A percentile compares a stretch with the other conserved stretches of the same genome.
Conservation (phyloP, 805 yeast species). For the Wickerhamiella alocasiicola region DNA sequence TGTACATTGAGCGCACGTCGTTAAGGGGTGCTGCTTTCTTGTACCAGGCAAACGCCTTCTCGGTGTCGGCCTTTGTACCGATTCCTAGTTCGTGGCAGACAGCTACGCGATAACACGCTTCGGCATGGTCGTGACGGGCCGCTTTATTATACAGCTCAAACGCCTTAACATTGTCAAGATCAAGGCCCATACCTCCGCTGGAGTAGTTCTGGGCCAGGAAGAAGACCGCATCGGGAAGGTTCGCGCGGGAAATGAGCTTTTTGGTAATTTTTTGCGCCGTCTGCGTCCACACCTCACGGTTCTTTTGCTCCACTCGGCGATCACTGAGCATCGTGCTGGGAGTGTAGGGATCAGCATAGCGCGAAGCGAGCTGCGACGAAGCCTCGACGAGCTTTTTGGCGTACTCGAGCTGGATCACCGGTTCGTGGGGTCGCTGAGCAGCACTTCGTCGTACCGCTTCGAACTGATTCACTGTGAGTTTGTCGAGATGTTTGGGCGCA, state of each 20-base stretch:
- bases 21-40: conserved; percentile 49
- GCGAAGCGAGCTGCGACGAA: conserved; percentile 23
- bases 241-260: conserved; percentile 35
- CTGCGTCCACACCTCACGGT: conserved; percentile 41
- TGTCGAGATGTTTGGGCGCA: not conserved
- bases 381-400: conserved; percentile 47
- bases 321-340: conserved; percentile 30
- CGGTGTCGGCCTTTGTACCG: conserved; percentile 35
- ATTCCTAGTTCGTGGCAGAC: conserved; percentile 59
- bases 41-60: conserved; percentile 43
- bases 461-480: conserved; percentile 24
- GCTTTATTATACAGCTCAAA: conserved; percentile 48
- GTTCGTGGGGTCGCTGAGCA: conserved; percentile 27
- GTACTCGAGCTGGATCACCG: conserved; percentile 48
- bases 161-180: conserved; percentile 47
- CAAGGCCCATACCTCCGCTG: conserved; percentile 37
- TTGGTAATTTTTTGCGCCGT: conserved; percentile 51
- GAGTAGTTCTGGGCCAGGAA: conserved; percentile 50
- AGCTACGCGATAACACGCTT: conserved; percentile 56
- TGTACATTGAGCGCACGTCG: conserved; percentile 57
- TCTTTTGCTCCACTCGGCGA: conserved; percentile 36
- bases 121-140: conserved; percentile 43
- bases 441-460: conserved; percentile 25
- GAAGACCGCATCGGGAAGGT: conserved; percentile 43
- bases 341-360: conserved; percentile 31